Conservation (phyloP, 108 stramenopile genomes). For the Heterococcus sp. region DNA sequence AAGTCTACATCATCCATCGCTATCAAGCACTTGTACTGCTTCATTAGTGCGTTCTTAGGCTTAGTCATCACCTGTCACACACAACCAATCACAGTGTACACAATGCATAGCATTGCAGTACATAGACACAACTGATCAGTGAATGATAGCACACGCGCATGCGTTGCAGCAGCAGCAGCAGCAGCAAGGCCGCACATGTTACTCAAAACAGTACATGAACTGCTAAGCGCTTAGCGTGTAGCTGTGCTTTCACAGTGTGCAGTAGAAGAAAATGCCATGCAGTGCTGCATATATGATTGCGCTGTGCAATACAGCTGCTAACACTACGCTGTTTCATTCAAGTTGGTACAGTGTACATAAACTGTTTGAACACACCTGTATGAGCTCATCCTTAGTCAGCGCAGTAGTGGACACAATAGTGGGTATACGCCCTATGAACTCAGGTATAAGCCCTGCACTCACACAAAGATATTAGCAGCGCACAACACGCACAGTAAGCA, state of each 20-base stretch:
- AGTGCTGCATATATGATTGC: too few relatives aligned
- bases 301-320: too few relatives aligned
- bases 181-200: background rate
- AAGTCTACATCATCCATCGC: constrained; percentile 89
- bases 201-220: background rate
- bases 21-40: constrained; percentile 91
- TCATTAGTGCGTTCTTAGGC: constrained; percentile 90
- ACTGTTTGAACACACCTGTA: constrained; percentile 61
- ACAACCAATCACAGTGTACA: too few relatives aligned
- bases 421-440: constrained; percentile 93
- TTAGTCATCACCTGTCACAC: constrained; percentile 85
- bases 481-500: too few relatives aligned
- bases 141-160: too few relatives aligned
- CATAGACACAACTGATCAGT: too few relatives aligned
- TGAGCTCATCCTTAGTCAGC: constrained; percentile 75
- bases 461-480: too few relatives aligned
- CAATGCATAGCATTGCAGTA: too few relatives aligned
- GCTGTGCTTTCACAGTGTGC: background rate
- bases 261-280: background rate
- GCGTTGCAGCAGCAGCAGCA: too few relatives aligned
- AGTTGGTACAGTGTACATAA: too few relatives aligned
- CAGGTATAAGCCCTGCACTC: constrained; percentile 87
- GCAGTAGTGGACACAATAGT: constrained; percentile 89
- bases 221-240: background rate
- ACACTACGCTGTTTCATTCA: too few relatives aligned